Percentiles rank a stretch among this genome's conserved stretches.
These are phyloP conservation scores for Psilocybe sp. DNA, from an alignment of 768 basidiomycete genomes.

Conservation along the genomic window DNA sequence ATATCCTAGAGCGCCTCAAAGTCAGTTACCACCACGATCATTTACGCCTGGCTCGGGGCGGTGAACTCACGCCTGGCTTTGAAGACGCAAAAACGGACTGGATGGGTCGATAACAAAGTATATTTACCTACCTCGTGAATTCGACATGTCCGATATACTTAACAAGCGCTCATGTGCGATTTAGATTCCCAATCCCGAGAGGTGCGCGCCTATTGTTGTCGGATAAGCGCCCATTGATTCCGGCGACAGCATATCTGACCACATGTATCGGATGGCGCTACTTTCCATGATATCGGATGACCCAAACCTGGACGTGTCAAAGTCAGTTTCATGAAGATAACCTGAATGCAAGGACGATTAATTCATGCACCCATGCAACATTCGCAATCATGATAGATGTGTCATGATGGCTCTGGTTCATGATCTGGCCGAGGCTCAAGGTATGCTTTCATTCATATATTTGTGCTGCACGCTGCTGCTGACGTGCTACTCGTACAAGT, in stretches of 20 bases:
- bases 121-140: constrained; percentile 12
- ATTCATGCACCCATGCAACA: neutral
- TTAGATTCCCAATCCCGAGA: constrained; percentile 83
- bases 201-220: constrained; percentile 37
- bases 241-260: constrained; percentile 81
- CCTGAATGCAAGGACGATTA: neutral
- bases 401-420: constrained; percentile 91
- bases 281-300: constrained; percentile 87
- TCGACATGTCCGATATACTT: neutral
- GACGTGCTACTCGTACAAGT: constrained; percentile 40
- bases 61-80: neutral
- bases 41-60: neutral
- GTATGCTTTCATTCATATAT: constrained; percentile 27
- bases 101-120: constrained; percentile 88
- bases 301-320: constrained; percentile 63
- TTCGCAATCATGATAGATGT: constrained; percentile 42
- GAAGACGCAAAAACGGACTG: constrained; percentile 92
- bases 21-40: constrained; percentile 31
- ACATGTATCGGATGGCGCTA: constrained; percentile 98
- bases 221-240: neutral
- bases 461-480: neutral
- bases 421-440: constrained; percentile 94
- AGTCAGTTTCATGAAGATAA: constrained; percentile 39
- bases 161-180: neutral
- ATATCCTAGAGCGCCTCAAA: constrained; percentile 86